Percentiles rank a stretch among this genome's conserved stretches.
Conservation (phyloP, 495 filamentous ascomycete species). For the Penicillium nucicola region DNA sequence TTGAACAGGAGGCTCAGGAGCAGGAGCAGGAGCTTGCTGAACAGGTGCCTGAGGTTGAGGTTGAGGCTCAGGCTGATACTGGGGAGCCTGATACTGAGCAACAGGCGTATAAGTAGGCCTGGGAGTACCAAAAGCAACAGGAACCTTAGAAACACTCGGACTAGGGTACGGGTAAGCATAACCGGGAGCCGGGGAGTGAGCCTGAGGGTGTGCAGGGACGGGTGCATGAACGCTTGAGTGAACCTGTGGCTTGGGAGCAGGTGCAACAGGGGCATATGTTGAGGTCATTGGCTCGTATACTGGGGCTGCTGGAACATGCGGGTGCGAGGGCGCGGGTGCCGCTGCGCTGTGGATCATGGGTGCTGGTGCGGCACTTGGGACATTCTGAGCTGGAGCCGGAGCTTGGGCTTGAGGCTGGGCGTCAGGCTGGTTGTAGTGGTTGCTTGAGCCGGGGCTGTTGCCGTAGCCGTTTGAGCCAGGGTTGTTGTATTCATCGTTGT, state of each 20-base stretch:
- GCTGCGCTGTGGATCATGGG: not conserved
- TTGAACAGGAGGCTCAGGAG: not conserved
- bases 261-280: too few species aligned
- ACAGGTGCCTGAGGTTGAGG: not conserved
- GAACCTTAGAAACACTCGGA: not conserved
- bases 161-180: not conserved
- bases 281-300: too few species aligned
- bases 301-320: not conserved
- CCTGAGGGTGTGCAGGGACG: not conserved
- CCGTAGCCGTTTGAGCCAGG: too few species aligned
- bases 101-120: too few species aligned
- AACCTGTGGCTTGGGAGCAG: too few species aligned
- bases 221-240: not conserved
- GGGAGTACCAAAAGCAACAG: too few species aligned
- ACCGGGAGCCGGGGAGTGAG: not conserved
- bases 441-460: too few species aligned
- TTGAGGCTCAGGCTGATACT: too few species aligned
- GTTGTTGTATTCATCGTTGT: too few species aligned
- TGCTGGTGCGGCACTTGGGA: not conserved
- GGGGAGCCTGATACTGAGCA: too few species aligned
- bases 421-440: not conserved
- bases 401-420: too few species aligned
- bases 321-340: not conserved
- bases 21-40: not conserved
- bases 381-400: not conserved